phyloP scores from a whole-genome alignment of 2,329 filamentous ascomycete genomes.

The Colletotrichum navitas region DNA sequence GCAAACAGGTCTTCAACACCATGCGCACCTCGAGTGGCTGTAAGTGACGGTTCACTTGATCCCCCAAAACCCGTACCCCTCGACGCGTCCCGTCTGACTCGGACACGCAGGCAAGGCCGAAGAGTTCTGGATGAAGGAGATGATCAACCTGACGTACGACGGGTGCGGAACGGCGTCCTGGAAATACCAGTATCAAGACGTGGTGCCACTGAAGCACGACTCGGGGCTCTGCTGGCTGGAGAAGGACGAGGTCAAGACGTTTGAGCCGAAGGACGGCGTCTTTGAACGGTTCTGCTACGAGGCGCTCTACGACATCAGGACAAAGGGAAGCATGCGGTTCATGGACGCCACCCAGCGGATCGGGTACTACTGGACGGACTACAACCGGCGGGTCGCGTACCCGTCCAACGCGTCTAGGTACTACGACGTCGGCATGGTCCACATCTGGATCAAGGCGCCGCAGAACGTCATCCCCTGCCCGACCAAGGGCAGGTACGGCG shows the following conservation, averaged over 20 bases:
- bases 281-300: slow-evolving; percentile 17
- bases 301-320: neutral
- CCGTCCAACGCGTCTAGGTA: neutral
- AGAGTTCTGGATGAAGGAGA: slow-evolving; percentile 33
- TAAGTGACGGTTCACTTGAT: slow-evolving; percentile 7
- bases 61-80: neutral
- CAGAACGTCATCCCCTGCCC: slow-evolving; percentile 7
- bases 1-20: slow-evolving; percentile 22
- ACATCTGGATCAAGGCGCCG: slow-evolving; percentile 29
- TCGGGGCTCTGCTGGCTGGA: slow-evolving; percentile 27
- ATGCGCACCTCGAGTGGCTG: slow-evolving; percentile 11
- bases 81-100: no score
- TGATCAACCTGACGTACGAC: slow-evolving; percentile 1
- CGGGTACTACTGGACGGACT: slow-evolving; percentile 33
- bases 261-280: neutral
- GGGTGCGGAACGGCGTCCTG: slow-evolving; percentile 26
- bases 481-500: neutral
- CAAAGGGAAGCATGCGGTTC: neutral
- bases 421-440: slow-evolving; percentile 24
- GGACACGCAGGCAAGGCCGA: slow-evolving; percentile 8
- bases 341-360: neutral
- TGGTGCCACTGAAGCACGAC: slow-evolving; percentile 8
- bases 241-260: slow-evolving; percentile 14
- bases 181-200: slow-evolving; percentile 1
- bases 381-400: slow-evolving; percentile 17